Conservation (phyloP, 441 rosid species). For the California macrophylla region DNA sequence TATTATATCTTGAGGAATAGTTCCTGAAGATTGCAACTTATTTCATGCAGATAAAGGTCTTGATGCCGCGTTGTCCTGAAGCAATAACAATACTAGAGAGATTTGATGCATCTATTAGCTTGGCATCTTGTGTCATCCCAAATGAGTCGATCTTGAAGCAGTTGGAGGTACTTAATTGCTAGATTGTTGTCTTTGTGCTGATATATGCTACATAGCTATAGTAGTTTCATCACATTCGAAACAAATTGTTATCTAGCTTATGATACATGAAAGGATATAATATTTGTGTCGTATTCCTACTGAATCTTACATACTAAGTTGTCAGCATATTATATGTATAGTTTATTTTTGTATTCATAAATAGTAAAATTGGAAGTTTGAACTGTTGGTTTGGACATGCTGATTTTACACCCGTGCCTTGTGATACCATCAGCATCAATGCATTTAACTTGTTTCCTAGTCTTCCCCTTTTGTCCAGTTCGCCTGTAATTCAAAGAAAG, state of each 20-base stretch:
- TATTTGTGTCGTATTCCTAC: not conserved
- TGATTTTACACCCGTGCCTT: not conserved
- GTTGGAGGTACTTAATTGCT: constrained; percentile 56
- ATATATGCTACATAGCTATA: not conserved
- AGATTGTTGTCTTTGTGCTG: not conserved
- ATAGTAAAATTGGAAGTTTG: not conserved
- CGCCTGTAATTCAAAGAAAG: not conserved
- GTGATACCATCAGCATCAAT: not conserved
- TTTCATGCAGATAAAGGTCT: constrained; percentile 50
- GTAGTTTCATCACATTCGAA: not conserved
- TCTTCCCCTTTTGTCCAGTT: not conserved
- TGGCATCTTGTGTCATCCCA: constrained; percentile 54
- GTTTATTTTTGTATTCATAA: not conserved
- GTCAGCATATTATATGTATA: not conserved
- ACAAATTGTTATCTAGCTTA: not conserved
- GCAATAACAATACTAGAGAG: constrained; percentile 46
- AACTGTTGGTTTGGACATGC: not conserved
- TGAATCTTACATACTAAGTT: not conserved
- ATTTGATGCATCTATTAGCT: constrained; percentile 37
- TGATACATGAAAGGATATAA: not conserved
- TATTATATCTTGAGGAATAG: constrained; percentile 8
- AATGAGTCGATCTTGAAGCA: constrained; percentile 58
- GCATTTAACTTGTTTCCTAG: not conserved
- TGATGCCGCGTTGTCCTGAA: constrained; percentile 31
- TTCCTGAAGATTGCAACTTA: constrained; percentile 19